Evolutionary conservation across 2,329 filamentous ascomycete species (phyloP).

Genomic region (Stagonosporopsis vannaccii): DNA sequence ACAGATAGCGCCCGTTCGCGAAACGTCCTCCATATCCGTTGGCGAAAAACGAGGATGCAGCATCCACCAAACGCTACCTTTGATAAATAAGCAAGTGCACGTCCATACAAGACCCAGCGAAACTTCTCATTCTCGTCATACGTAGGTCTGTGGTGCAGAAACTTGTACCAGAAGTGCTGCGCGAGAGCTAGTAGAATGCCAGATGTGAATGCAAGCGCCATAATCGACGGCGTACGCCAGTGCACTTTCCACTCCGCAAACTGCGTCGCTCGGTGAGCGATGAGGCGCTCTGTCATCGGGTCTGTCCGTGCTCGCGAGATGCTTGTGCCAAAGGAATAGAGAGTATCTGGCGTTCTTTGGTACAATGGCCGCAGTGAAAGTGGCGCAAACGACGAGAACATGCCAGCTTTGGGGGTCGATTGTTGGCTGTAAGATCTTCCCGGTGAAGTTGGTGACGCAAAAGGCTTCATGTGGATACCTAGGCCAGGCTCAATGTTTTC

Average conservation of each 20-base stretch:
- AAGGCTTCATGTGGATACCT: constrained; percentile 37
- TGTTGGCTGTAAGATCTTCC: constrained; percentile 28
- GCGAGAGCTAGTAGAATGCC: constrained; percentile 41
- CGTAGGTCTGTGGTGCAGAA: constrained; percentile 35
- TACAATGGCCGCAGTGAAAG: constrained; percentile 22
- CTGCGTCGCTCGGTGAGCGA: constrained; percentile 42
- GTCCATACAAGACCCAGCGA: constrained; percentile 43
- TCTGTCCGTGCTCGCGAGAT: constrained; percentile 37
- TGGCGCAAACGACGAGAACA: constrained; percentile 29
- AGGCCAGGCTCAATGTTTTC: constrained; percentile 31
- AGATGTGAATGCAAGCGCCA: constrained; percentile 36
- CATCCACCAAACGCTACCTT: constrained; percentile 47
- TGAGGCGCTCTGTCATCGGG: constrained; percentile 40
- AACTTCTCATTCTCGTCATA: constrained; percentile 41
- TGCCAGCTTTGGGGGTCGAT: constrained; percentile 22
- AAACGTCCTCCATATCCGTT: constrained; percentile 48
- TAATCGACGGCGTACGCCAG: constrained; percentile 47
- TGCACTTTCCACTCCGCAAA: constrained; percentile 42
- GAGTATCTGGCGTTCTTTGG: constrained; percentile 29
- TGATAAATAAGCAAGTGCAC: constrained; percentile 44
- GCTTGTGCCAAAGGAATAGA: constrained; percentile 29
- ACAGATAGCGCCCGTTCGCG: constrained; percentile 42
- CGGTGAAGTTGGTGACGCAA: constrained; percentile 33
- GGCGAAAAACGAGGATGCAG: constrained; percentile 42
- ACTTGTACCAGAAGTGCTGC: constrained; percentile 45